Evolutionary conservation across 2,329 filamentous ascomycete genomes (phyloP), one percentile per base, ranked within the genome.

Genomic region (Aureobasidium sp.): DNA sequence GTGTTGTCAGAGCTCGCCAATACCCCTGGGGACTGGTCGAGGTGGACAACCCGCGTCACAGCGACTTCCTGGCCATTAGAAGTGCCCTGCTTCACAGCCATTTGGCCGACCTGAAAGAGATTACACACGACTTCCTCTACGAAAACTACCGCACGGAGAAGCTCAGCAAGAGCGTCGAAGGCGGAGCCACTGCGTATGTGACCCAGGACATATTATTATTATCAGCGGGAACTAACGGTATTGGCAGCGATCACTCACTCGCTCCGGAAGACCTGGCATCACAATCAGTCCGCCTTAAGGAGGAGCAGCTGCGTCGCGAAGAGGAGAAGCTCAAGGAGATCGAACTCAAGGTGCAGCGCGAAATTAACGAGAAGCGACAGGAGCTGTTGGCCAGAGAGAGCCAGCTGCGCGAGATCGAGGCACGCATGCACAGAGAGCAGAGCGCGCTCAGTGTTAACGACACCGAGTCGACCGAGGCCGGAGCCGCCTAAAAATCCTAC

Each of bases 111-210:
- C 81, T 99, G 72, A 99, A 99, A 86, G 94, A 99, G 78, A 99
- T 99, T 74, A 99, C 94, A 58, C 94, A 99, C 78, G 94, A 99
- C 78, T 99, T 99, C 87, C 82, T 99, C 67, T 99, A 99, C 80
- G 94, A 99, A 77, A 99, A 99, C 81, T 99, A 99, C 85, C 91
- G 94, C 91, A 99, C 94, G 73, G 94, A 99, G 89, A 97, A 97
- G 83, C 89, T 99, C 71, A 96, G 90, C 82, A 99, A 97, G 90
- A 97, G 91, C 75, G 94, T 99, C 69, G 92, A 97, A 74, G 90
- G 90, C 76, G 89, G 90, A 78, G 83, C 86, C 78, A 85, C 86
- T 84, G 85, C 86, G 91, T 96, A 89, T 69, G 91, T 91, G 64
- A 64, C 62, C 57, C 47, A 49, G 51, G 36, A 42, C 10, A 41